phyloP scores from a whole-genome alignment of 2,329 filamentous ascomycete species.

The Aspergillus tamarii region DNA sequence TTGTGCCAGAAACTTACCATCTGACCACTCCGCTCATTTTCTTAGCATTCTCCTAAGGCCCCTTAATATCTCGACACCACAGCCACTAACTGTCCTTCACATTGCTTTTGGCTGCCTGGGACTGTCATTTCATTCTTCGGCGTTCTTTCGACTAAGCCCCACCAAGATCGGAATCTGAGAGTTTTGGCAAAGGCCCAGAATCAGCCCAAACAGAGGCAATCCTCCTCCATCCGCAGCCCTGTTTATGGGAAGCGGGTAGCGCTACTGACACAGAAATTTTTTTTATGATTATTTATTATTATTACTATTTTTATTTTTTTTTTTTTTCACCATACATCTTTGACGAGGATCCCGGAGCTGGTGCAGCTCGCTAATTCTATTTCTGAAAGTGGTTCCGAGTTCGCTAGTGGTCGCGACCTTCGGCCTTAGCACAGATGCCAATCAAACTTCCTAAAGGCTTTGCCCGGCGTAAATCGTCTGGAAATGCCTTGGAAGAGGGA shows the following conservation, averaged over 20 bases:
- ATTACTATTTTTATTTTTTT: slow-evolving; percentile 4
- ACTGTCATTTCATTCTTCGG: slow-evolving; percentile 18
- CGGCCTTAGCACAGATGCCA: slow-evolving; percentile 46
- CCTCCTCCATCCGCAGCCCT: slow-evolving; percentile 11
- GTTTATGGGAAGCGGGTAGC: slow-evolving; percentile 24
- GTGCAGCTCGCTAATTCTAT: slow-evolving; percentile 16
- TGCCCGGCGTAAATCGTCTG: slow-evolving; percentile 58
- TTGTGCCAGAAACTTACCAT: slow-evolving; percentile 18
- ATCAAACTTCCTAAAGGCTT: slow-evolving; percentile 60
- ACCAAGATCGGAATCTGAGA: slow-evolving; percentile 19
- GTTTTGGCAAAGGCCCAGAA: slow-evolving; percentile 21
- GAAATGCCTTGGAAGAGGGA: slow-evolving; percentile 55
- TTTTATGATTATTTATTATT: not conserved
- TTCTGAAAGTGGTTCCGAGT: slow-evolving; percentile 17
- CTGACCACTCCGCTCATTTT: slow-evolving; percentile 20
- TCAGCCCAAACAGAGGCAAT: slow-evolving; percentile 13
- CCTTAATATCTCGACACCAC: slow-evolving; percentile 16
- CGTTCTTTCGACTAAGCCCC: slow-evolving; percentile 19
- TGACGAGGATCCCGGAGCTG: slow-evolving; percentile 14
- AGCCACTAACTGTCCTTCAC: slow-evolving; percentile 6
- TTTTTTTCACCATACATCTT: not conserved
- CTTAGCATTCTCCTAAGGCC: slow-evolving; percentile 16
- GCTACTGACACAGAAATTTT: slow-evolving; percentile 13
- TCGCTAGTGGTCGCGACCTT: slow-evolving; percentile 17
- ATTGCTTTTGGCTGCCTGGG: slow-evolving; percentile 8